Evolutionary conservation across 2,329 filamentous ascomycete species (phyloP), one percentile per base, ranked within the genome.

Genomic region (Colletotrichum liaoningense): DNA sequence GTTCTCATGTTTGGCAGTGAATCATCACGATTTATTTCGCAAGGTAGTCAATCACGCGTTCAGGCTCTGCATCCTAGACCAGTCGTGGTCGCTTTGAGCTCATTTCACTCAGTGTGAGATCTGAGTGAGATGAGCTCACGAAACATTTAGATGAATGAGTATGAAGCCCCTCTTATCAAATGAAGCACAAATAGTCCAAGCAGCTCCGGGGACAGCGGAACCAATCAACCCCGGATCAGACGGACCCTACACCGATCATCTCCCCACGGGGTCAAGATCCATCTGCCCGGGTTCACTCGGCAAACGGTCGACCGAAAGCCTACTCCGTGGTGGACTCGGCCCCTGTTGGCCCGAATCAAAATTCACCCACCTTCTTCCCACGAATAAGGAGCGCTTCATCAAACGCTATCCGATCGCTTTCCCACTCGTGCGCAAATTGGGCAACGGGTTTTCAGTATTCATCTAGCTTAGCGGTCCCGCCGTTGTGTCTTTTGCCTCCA

Each of bases 391-490:
- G 16, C 7, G 30, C 22, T 30, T 49, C 24, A 14, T 12, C 38
- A 28, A 24, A 4, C 14, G 6, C 35, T 5, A 14, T 11, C 5
- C 24, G 12, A 46, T 56, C n/a, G 26, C 11, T n/a, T 38, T 46
- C 26, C 14, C 14, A 3, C 46, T 46, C 12, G 24, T 24, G 52
- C 49, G 33, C 24, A 58, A 46, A 33, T 46, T 59, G 56, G 5
- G 16, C 19, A 26, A 4, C 66, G 33, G 66, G 4, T n/a, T 26
- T 22, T 54, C 12, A 46, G 33, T 24, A 6, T 65, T 60, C 26
- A 69, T 60, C 19, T 24, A 59, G 66, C 28, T 59, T 72, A 69
- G 69, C 65, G 65, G 65, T 69, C 59, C 69, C 69, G 69, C 65
- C 24, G 4, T 54, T 49, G 55, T 33, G 30, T 38, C n/a, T 35